Percentiles rank a stretch among this genome's conserved stretches.
Evolutionary conservation across 2,329 filamentous ascomycete species (phyloP).

Genomic region (Monilinia laxa): DNA sequence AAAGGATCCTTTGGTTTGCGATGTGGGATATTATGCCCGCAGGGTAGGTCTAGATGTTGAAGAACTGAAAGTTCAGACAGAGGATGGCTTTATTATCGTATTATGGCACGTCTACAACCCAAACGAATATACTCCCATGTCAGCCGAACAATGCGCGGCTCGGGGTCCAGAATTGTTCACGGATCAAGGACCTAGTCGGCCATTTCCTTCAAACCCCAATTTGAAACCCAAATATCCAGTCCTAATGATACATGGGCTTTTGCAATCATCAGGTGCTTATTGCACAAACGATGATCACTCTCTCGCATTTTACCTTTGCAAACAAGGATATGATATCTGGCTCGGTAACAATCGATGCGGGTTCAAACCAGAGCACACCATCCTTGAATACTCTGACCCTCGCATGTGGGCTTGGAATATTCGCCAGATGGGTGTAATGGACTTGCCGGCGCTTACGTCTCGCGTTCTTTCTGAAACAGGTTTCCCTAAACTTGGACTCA

Average conservation of each 20-base stretch:
- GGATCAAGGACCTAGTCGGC: conserved; percentile 43
- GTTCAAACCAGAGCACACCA: conserved; percentile 72
- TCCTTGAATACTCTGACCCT: conserved; percentile 72
- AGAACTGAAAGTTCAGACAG: conserved; percentile 79
- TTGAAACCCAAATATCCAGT: conserved; percentile 67
- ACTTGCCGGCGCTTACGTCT: conserved; percentile 77
- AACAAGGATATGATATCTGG: conserved; percentile 93
- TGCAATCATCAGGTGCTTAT: conserved; percentile 86
- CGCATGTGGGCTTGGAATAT: conserved; percentile 98
- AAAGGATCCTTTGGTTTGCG: conserved; percentile 72
- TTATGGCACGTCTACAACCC: conserved; percentile 91
- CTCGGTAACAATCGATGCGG: conserved; percentile 91
- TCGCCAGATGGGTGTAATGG: conserved; percentile 86
- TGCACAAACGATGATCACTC: conserved; percentile 88
- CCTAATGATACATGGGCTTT: conserved; percentile 80
- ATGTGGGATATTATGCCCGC: conserved; percentile 82
- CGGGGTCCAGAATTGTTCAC: conserved; percentile 64
- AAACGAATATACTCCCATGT: conserved; percentile 60
- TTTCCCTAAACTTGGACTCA: conserved; percentile 77
- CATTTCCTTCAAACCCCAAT: conserved; percentile 38
- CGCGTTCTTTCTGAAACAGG: conserved; percentile 79
- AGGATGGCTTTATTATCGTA: conserved; percentile 88
- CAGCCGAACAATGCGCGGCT: conserved; percentile 50
- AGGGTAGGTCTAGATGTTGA: conserved; percentile 86
- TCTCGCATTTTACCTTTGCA: conserved; percentile 87